Conservation (phyloP, 2,329 filamentous ascomycete species). For the Pleochaeta shiraiana region DNA sequence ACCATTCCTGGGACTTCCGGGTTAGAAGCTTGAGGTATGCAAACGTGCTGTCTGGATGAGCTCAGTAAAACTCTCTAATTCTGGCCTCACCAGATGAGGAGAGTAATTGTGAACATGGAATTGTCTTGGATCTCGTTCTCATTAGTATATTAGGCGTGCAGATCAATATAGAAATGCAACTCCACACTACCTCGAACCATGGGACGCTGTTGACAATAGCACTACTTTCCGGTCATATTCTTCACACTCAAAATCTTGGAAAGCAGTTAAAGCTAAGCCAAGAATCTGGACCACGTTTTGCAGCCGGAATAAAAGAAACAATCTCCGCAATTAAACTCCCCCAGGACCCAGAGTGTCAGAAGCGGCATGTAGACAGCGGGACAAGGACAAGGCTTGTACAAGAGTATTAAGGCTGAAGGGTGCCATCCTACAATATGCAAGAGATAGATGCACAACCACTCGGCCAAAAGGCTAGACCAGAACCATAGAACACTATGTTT, state of each 20-base stretch:
- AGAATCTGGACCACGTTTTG: too few species aligned
- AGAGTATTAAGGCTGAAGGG: too few species aligned
- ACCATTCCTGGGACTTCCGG: background rate
- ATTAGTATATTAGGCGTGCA: background rate
- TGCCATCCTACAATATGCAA: too few species aligned
- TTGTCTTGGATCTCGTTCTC: background rate
- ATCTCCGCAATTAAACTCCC: too few species aligned
- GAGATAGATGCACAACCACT: too few species aligned
- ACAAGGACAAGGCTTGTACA: too few species aligned
- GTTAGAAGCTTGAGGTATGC: background rate
- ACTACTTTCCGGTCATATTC: background rate
- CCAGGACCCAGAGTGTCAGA: too few species aligned
- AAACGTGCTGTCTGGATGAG: background rate
- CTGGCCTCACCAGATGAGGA: background rate
- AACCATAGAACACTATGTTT: too few species aligned
- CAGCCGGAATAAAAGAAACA: too few species aligned
- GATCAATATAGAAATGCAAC: background rate
- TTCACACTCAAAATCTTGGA: background rate
- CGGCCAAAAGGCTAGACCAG: too few species aligned
- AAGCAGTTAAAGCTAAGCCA: too few species aligned
- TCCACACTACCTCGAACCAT: background rate
- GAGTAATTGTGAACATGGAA: background rate
- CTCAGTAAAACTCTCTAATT: background rate
- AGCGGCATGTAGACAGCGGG: too few species aligned
- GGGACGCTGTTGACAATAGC: background rate